Base-by-base conservation (phyloP, 352 stramenopile species). In the Pythium myriotylum region DNA sequence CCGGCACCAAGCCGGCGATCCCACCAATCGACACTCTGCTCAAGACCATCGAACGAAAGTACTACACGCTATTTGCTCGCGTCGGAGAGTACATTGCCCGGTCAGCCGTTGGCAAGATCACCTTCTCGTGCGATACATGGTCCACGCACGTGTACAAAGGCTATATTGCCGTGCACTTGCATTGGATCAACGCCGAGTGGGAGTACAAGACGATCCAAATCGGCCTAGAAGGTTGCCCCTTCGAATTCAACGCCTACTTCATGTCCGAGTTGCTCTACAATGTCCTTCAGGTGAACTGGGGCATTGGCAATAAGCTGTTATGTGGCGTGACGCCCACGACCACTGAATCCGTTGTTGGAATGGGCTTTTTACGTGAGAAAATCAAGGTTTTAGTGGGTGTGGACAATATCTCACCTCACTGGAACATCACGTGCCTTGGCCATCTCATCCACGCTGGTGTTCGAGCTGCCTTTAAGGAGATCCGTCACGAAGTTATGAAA, bases 101-200 rank as follows among this genome's bases (percentile, higher is more conserved):
- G 27, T 92, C 82, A 1, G 81, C 79, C 10, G 76, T 86, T 19
- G 80, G 82, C 1, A 80, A 81, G 24, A 78, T 92, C 59, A 86
- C 80, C 22, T 92, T 92, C 53, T 89, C 82, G 43, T 92, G 82
- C 53, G 82, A 92, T 59, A 92, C 82, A 51, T 92, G 82, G 82
- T 92, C 82, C 1, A 72, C 71, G 16, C 72, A 70, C 32, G 81
- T 89, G 33, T 77, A 78, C 65, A 92, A 92, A 71, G 82, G 81
- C 3, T 90, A 83, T 53, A 80, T 92, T 66, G 79, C 74, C 14
- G 82, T 92, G 63, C 70, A 92, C 61, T 54, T 92, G 64, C 79
- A 92, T 62, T 92, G 82, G 82, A 86, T 92, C 71, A 92, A 92
- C 66, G 80, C 82, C 7, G 82, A 92, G n/a, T 92, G 82, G 82